A percentile compares a stretch with the other conserved stretches of the same genome.
Evolutionary conservation across 768 basidiomycete species (phyloP).

Genomic region (Kockovaella imperatae): DNA sequence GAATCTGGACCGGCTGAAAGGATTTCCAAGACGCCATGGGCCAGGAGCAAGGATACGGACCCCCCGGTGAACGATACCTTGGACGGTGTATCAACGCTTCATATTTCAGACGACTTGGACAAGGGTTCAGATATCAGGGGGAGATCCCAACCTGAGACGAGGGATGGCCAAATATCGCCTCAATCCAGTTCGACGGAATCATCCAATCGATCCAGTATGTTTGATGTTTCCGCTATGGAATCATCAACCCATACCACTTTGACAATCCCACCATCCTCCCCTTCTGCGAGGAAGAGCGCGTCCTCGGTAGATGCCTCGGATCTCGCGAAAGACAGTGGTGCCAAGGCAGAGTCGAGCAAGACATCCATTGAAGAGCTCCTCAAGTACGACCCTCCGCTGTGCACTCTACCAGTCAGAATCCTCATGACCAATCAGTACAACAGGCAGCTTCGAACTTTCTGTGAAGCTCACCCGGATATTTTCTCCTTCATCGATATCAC

Average conservation of each 20-base stretch:
- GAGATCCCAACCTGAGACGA: too few species aligned
- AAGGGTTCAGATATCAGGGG: too few species aligned
- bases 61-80: slow-evolving; percentile 9
- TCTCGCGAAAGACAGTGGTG: background rate
- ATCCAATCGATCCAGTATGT: slow-evolving; percentile 6
- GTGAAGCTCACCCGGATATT: slow-evolving; percentile 19
- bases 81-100: slow-evolving; percentile 23
- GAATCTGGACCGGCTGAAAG: slow-evolving; percentile 1
- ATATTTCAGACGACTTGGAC: slow-evolving; percentile 25
- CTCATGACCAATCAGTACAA: slow-evolving; percentile 34
- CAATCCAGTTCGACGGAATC: slow-evolving; percentile 10
- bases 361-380: slow-evolving; percentile 23
- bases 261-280: background rate
- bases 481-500: slow-evolving; percentile 29
- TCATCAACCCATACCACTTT: background rate
- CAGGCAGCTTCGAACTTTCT: slow-evolving; percentile 13
- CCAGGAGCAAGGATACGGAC: background rate
- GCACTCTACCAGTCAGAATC: slow-evolving; percentile 26
- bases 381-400: slow-evolving; percentile 23
- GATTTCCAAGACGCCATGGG: slow-evolving; percentile 3
- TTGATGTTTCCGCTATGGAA: slow-evolving; percentile 5
- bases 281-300: too few species aligned
- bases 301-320: too few species aligned
- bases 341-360: background rate
- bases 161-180: slow-evolving; percentile 7